Evolutionary conservation across 176 grass and related monocot species (phyloP), one percentile per base, ranked within the genome.

Genomic region (Oryza glaberrima): DNA sequence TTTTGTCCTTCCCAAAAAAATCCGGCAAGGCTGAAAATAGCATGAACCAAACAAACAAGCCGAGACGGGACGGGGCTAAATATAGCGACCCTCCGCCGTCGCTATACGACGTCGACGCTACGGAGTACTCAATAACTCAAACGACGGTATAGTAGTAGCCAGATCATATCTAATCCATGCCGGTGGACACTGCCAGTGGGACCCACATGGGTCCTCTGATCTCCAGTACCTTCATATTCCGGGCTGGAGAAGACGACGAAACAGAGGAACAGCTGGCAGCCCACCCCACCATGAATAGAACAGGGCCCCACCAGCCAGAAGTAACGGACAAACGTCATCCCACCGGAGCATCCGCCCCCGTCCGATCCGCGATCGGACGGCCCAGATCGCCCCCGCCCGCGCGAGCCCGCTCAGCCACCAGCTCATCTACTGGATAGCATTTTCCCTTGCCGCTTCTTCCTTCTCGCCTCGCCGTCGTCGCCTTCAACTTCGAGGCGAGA

Each of bases 351-450:
- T 75, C 52, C 2, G 3, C 6, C 2, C 2, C 78, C 84, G 79
- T 82, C 17, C 0, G 80, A 63, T 75, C 20, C 1, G 0, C 0
- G 2, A 49, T 12, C 28, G 38, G 61, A 83, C 88, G 88, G 69
- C 0, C 40, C 1, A 0, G n/a, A 47, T 69, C 4, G 1, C 15
- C 15, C 15, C 83, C 22, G 0, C 20, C 23, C 9, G 4, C 3
- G 28, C 20, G 71, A 83, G 84, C 49, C 12, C 47, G 46, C 61
- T 15, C 84, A 79, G 48, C 88, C 75, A 90, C 84, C 35, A 83
- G 69, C 63, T 2, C 73, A 83, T 13, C 84, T 40, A 61, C 73
- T 5, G 82, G 88, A 90, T 79, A 83, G 61, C 88, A 82, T 79
- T 41, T 72, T 70, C 83, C 41, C 77, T 67, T 51, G 14, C 71